Evolutionary conservation across 768 basidiomycete genomes (phyloP).

Genomic region (Russula abietina): DNA sequence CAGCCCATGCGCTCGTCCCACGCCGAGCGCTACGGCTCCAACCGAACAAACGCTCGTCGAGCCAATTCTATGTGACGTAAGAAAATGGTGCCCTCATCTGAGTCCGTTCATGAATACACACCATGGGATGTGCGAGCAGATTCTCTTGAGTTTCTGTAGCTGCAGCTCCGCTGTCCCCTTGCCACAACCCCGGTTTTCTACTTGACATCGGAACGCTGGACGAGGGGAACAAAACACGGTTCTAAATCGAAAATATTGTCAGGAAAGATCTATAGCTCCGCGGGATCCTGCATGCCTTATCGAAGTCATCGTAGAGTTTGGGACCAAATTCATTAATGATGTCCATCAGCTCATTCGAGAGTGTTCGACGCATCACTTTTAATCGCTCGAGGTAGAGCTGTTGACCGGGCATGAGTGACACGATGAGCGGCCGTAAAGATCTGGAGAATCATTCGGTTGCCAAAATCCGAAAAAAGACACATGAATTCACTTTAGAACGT

Average conservation of each 20-base stretch:
- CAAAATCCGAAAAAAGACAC: slow-evolving; percentile 2
- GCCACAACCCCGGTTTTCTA: slow-evolving; percentile 63
- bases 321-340: slow-evolving; percentile 87
- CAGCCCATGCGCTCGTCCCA: slow-evolving; percentile 87
- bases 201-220: slow-evolving; percentile 76
- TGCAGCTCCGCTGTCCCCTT: slow-evolving; percentile 67
- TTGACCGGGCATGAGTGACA: slow-evolving; percentile 84
- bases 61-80: slow-evolving; percentile 52
- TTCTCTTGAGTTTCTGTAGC: slow-evolving; percentile 76
- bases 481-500: slow-evolving; percentile 81
- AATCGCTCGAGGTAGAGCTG: slow-evolving; percentile 71
- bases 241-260: slow-evolving; percentile 9
- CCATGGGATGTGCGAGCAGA: slow-evolving; percentile 85
- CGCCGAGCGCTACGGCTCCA: slow-evolving; percentile 70
- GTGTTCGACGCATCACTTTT: slow-evolving; percentile 60
- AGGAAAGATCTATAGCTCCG: background rate
- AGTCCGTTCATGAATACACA: slow-evolving; percentile 32
- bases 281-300: slow-evolving; percentile 46
- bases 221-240: slow-evolving; percentile 69
- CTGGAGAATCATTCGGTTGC: slow-evolving; percentile 36
- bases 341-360: slow-evolving; percentile 78
- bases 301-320: slow-evolving; percentile 78
- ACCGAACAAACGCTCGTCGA: slow-evolving; percentile 88
- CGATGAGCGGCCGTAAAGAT: slow-evolving; percentile 83
- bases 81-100: background rate